A percentile compares a stretch with the other conserved stretches of the same genome.
phyloP scores from a whole-genome alignment of 352 stramenopile species.

The Globisporangium cylindrosporum region DNA sequence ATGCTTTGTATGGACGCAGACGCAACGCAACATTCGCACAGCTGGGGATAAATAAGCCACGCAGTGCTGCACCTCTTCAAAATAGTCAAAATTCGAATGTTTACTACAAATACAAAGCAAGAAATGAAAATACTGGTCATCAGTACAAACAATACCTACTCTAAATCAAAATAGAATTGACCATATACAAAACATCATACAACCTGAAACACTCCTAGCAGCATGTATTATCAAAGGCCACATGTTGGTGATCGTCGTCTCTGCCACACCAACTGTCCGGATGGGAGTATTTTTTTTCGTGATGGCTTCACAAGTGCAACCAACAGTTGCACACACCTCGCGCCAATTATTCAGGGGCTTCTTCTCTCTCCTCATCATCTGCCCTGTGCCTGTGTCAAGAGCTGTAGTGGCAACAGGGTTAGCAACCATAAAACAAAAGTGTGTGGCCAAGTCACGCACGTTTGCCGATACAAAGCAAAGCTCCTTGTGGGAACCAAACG shows the following conservation, averaged over 20 bases:
- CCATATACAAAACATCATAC: no score
- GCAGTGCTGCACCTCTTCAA: background rate
- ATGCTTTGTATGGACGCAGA: background rate
- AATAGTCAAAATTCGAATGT: background rate
- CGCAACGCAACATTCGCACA: background rate
- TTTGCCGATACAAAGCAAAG: background rate
- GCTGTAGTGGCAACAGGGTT: background rate
- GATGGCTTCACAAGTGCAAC: background rate
- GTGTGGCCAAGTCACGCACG: background rate
- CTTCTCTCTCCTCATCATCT: background rate
- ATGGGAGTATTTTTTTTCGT: background rate
- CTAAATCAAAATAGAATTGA: background rate
- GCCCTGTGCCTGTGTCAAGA: no score
- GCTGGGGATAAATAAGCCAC: background rate
- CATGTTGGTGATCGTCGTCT: background rate
- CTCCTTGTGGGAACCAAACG: no score
- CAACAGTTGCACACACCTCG: background rate
- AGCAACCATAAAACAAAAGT: background rate
- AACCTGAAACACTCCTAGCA: background rate
- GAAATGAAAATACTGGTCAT: background rate
- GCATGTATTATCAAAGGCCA: background rate
- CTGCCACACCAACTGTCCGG: background rate
- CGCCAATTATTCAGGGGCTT: background rate
- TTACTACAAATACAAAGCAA: background rate
- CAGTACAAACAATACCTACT: background rate